Conservation (phyloP, 768 basidiomycete genomes). For the Cystobasidium tubakii region DNA sequence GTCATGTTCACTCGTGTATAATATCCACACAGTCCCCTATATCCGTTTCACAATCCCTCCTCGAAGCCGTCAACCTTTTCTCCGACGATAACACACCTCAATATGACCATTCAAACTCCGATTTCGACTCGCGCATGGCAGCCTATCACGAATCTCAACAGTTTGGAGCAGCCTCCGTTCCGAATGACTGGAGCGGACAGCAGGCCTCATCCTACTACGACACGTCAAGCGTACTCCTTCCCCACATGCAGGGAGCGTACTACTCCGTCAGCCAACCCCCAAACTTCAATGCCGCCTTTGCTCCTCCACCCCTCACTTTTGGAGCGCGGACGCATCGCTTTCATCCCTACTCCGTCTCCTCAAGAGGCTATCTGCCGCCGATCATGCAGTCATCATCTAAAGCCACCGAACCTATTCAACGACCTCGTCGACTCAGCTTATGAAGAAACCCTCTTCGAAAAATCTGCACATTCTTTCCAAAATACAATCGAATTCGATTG, state of each 20-base stretch:
- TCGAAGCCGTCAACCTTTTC: conserved; percentile 7
- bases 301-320: conserved; percentile 2
- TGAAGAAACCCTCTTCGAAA: not conserved
- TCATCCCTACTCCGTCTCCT: not conserved
- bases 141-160: not conserved
- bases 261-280: conserved; percentile 12
- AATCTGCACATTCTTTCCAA: too few relatives aligned
- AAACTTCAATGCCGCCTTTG: conserved; percentile 3
- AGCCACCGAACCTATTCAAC: not conserved
- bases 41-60: not conserved
- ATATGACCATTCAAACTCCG: not conserved
- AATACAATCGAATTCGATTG: too few relatives aligned
- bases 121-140: not conserved
- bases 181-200: conserved; percentile 3
- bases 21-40: not conserved
- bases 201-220: not conserved
- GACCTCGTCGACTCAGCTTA: conserved; percentile 2
- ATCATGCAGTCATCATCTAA: not conserved
- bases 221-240: not conserved
- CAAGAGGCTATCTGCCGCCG: not conserved
- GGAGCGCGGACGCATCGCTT: conserved; percentile 13
- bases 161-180: not conserved
- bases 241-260: not conserved
- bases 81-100: not conserved
- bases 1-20: too few relatives aligned